Evolutionary conservation across 2,329 filamentous ascomycete species (phyloP).

Genomic region (Fusarium longipes): DNA sequence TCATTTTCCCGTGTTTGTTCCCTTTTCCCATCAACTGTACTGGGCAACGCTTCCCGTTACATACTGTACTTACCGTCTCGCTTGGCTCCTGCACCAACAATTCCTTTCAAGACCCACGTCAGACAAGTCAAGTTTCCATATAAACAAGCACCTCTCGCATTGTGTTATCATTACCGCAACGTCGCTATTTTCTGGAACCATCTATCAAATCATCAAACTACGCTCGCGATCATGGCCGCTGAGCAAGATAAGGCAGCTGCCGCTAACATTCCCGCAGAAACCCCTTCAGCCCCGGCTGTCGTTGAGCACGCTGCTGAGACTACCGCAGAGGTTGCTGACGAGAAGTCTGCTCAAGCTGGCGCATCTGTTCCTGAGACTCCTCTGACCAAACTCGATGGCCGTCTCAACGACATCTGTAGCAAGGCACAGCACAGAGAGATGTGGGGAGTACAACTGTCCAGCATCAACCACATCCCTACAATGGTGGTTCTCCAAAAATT

Average conservation of each 20-base stretch:
- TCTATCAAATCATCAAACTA: not conserved
- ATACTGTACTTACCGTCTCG: too few species aligned
- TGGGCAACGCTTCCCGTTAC: slow-evolving; percentile 15
- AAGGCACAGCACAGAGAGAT: slow-evolving; percentile 77
- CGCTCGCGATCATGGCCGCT: slow-evolving; percentile 45
- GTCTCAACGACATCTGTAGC: slow-evolving; percentile 67
- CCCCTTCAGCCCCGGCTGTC: slow-evolving; percentile 7
- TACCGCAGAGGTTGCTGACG: slow-evolving; percentile 19
- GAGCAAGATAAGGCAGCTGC: slow-evolving; percentile 44
- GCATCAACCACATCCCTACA: slow-evolving; percentile 73
- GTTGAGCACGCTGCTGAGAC: slow-evolving; percentile 1
- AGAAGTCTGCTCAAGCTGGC: slow-evolving; percentile 4
- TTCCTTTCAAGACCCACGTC: slow-evolving; percentile 15
- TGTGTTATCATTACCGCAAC: not conserved
- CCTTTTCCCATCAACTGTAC: slow-evolving; percentile 1
- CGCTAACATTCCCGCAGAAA: slow-evolving; percentile 25
- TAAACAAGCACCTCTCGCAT: slow-evolving; percentile 4
- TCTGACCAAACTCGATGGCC: slow-evolving; percentile 67
- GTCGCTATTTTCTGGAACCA: not conserved
- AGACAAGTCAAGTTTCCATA: slow-evolving; percentile 16
- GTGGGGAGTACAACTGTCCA: slow-evolving; percentile 81
- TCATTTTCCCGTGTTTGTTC: slow-evolving; percentile 31
- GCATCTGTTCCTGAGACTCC: slow-evolving; percentile 47
- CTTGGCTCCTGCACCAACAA: slow-evolving; percentile 15
- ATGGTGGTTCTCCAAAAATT: slow-evolving; percentile 93